Percentiles rank a stretch among this genome's conserved stretches.
phyloP scores from a whole-genome alignment of 148 eudicot species.

The Cornus controversa region DNA sequence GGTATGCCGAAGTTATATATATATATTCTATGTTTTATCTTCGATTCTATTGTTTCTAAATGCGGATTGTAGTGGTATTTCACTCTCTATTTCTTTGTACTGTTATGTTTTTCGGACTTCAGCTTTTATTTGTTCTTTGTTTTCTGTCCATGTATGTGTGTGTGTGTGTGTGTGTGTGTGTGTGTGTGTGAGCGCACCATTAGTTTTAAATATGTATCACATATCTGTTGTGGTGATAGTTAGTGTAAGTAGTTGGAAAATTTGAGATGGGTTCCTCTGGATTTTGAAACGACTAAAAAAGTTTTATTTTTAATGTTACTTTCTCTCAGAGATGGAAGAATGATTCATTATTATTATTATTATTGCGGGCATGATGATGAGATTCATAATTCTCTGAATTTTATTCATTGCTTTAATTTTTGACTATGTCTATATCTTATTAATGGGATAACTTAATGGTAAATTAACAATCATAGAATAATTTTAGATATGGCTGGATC shows the following conservation, averaged over 20 bases:
- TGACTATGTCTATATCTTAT: background rate
- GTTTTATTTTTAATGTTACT: too few relatives aligned
- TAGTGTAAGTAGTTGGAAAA: too few relatives aligned
- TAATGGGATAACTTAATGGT: background rate
- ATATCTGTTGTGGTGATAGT: background rate
- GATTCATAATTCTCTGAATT: background rate
- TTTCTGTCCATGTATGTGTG: background rate
- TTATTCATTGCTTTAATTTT: background rate
- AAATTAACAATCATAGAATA: background rate
- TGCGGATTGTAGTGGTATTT: background rate
- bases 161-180: too few relatives aligned
- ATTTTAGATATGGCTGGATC: background rate
- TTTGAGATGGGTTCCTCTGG: background rate
- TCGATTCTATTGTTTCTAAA: background rate
- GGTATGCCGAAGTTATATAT: constrained; percentile 30
- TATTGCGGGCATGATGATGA: background rate
- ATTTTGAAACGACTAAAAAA: background rate
- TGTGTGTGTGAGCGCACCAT: too few relatives aligned
- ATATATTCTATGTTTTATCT: constrained; percentile 4
- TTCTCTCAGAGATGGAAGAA: background rate
- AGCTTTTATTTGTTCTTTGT: background rate
- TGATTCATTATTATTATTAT: background rate
- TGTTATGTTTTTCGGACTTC: background rate
- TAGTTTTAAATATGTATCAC: background rate
- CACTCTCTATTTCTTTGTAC: background rate